Evolutionary conservation across 768 basidiomycete genomes (phyloP).

Genomic region (Calocybe cyanea): DNA sequence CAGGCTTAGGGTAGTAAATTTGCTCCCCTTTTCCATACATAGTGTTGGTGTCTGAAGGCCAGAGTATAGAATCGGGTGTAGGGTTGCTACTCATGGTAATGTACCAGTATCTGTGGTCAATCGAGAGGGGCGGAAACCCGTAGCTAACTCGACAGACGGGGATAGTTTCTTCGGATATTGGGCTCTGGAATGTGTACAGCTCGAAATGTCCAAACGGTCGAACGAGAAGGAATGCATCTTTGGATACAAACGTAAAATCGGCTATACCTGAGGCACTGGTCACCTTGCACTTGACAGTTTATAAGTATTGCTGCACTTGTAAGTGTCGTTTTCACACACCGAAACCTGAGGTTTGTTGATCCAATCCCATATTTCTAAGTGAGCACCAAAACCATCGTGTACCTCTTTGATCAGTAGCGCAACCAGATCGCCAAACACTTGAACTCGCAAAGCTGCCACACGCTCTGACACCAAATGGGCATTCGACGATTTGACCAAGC

Average conservation of each 20-base stretch:
- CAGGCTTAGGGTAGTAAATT: slow-evolving; percentile 41
- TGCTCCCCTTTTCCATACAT: slow-evolving; percentile 19
- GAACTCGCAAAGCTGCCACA: slow-evolving; percentile 40
- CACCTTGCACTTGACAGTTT: slow-evolving; percentile 33
- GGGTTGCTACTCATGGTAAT: slow-evolving; percentile 53
- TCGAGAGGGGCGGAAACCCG: slow-evolving; percentile 38
- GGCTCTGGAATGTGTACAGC: slow-evolving; percentile 43
- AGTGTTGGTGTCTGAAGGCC: slow-evolving; percentile 12
- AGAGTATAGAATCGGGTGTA: slow-evolving; percentile 37
- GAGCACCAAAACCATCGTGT: slow-evolving; percentile 34
- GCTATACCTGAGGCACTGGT: slow-evolving; percentile 41
- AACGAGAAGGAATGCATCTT: slow-evolving; percentile 43
- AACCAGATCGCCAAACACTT: slow-evolving; percentile 43
- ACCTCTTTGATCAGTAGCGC: slow-evolving; percentile 48
- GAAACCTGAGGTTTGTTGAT: slow-evolving; percentile 33
- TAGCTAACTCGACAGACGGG: slow-evolving; percentile 36
- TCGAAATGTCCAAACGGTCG: slow-evolving; percentile 44
- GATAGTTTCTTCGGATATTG: slow-evolving; percentile 21
- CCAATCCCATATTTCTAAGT: slow-evolving; percentile 54
- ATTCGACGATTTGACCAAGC: slow-evolving; percentile 29
- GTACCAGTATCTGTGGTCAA: slow-evolving; percentile 48
- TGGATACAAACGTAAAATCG: slow-evolving; percentile 49
- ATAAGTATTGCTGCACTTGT: background rate
- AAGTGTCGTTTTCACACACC: slow-evolving; percentile 25
- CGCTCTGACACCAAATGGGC: slow-evolving; percentile 26